Conservation (phyloP, 1,284 basidiomycete species). For the Taiwanofungus camphoratus region DNA sequence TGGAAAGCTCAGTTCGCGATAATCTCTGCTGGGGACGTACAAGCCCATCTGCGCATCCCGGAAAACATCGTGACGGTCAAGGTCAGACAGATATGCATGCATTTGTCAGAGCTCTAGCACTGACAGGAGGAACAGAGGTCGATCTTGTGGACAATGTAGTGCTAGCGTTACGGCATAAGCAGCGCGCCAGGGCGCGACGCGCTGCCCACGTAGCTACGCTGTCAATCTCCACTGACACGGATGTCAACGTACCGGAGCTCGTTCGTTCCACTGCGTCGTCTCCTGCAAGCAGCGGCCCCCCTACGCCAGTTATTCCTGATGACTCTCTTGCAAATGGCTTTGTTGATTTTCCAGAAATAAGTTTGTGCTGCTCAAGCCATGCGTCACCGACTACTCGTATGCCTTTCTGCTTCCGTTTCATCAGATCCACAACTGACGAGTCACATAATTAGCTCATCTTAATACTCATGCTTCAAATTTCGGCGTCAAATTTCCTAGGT, state of each 20-base stretch:
- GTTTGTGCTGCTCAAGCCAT: neutral
- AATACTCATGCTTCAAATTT: too few species aligned
- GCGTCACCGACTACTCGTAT: neutral
- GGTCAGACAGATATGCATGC: too few species aligned
- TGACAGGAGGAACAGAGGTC: neutral
- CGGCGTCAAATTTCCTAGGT: too few species aligned
- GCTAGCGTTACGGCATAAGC: neutral
- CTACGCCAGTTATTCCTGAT: neutral
- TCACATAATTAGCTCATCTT: too few species aligned
- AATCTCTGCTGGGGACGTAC: too few species aligned
- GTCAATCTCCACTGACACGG: neutral
- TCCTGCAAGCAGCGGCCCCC: neutral
- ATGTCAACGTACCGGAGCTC: neutral
- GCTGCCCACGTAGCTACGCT: neutral
- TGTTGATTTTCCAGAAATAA: neutral
- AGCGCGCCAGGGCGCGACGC: slow-evolving; percentile 1
- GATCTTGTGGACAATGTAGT: neutral
- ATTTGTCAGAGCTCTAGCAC: too few species aligned
- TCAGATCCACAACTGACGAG: too few species aligned
- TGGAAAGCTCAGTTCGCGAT: too few species aligned
- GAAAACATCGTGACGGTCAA: too few species aligned
- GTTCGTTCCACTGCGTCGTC: neutral
- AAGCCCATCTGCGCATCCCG: too few species aligned
- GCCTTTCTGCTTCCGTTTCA: neutral
- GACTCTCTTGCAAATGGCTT: neutral